These are phyloP conservation scores for Trichosporon coremiiforme DNA, from an alignment of 1,284 basidiomycete genomes.

Conservation along the genomic window DNA sequence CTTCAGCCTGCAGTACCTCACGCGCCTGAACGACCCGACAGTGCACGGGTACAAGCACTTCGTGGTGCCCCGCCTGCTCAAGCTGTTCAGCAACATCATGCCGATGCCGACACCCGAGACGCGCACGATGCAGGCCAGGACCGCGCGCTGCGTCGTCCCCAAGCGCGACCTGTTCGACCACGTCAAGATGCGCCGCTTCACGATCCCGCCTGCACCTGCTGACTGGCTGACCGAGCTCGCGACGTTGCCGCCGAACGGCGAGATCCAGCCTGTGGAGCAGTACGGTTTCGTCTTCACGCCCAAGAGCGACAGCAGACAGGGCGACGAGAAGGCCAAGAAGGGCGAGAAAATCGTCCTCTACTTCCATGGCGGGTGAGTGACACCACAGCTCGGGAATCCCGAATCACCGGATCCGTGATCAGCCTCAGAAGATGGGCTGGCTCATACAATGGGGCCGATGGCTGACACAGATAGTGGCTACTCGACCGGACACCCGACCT, in stretches of 20 bases:
- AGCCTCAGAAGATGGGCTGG: too few relatives aligned
- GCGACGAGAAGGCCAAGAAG: slow-evolving; percentile 24
- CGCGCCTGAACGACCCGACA: not conserved
- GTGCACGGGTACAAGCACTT: slow-evolving; percentile 17
- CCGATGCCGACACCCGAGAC: slow-evolving; percentile 17
- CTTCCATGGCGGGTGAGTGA: slow-evolving; percentile 31
- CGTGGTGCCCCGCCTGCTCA: not conserved
- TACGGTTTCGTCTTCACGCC: slow-evolving; percentile 9
- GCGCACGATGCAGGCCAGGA: not conserved
- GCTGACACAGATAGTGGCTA: slow-evolving; percentile 28
- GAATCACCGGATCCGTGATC: not conserved
- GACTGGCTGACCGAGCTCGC: not conserved
- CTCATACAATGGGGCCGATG: too few relatives aligned
- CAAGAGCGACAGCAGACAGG: not conserved
- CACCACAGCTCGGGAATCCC: not conserved
- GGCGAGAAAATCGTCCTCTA: slow-evolving; percentile 42
- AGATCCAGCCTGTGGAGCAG: slow-evolving; percentile 4
- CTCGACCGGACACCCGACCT: slow-evolving; percentile 30
- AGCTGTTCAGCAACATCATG: slow-evolving; percentile 11
- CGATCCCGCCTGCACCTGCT: not conserved
- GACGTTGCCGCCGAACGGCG: slow-evolving; percentile 4
- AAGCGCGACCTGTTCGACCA: not conserved
- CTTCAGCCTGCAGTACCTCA: slow-evolving; percentile 2
- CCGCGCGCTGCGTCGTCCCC: not conserved
- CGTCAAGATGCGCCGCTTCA: slow-evolving; percentile 7